Base-by-base conservation (phyloP, 805 yeast species). In the Yarrowia osloensis region DNA sequence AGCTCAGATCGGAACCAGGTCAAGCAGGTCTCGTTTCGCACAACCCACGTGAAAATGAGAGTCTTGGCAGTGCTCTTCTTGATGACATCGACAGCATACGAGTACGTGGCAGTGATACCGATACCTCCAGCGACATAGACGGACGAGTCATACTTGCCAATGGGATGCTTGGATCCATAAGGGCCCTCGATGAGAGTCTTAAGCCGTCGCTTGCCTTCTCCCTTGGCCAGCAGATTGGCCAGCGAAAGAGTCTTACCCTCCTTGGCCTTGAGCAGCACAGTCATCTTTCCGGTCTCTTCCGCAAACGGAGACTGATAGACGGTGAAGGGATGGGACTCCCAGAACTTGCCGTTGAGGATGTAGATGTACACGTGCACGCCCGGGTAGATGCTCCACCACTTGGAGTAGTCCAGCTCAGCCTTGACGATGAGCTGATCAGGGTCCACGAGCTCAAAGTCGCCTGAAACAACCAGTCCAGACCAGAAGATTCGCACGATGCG, bases 301-400 rank as follows among this genome's bases (percentile, higher is more conserved):
- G 65, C 65, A 15, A 37, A 42, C 0, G 70, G 69, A 13, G 69
- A 57, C 31, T 67, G 61, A 31, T 67, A 65, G 15, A 77, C 65
- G 4, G 93, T 87, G 77, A 90, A 88, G 4, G 94, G 94, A 74
- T 89, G 92, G 2, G 89, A 85, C 75, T 88, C 91, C 87, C 88
- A 87, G 75, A 87, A 86, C 47, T 81, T 76, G 22, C 83, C 80
- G 49, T 83, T 77, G 68, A 87, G 69, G 74, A 88, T 86, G 76
- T 87, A 83, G 37, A 90, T 76, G 72, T 80, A 88, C 0, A 82
- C 85, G 73, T 78, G 85, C n/a, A 82, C 78, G 28, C 90, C 89
- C 2, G 91, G 88, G 67, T 72, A 77, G 22, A 82, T 77, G 50
- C 77, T 78, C 81, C 87, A 84, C 66, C 72, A 73, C 22, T 31